Base-by-base conservation (phyloP, 805 yeast species). In the Suhomyces tanzawaensis region DNA sequence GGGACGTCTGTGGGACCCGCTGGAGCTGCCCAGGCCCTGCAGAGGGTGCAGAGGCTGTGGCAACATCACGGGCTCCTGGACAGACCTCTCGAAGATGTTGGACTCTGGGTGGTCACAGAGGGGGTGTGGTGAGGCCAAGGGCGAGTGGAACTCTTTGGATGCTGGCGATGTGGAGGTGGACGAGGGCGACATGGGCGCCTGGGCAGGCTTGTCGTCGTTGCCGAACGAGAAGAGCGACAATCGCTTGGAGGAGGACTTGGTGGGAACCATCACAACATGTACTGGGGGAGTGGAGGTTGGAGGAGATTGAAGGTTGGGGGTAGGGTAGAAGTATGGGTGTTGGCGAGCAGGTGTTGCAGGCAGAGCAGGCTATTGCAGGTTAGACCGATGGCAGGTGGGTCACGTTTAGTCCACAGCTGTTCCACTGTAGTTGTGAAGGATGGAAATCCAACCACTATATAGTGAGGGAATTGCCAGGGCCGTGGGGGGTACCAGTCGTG, bases 81-180 rank as follows among this genome's bases (percentile, higher is more conserved):
- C 72, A 13, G 68, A 62, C 15, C 73, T 52, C 49, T 69, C 74
- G 44, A 69, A 69, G 33, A 69, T 69, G 42, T 52, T 49, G 26
- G 53, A 47, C 16, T 52, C 57, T 3, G 58, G 57, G 32, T 42
- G 42, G 33, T 53, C 51, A 14, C 41, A 47, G 28, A 44, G 37
- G 6, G 44, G 47, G 7, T 48, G 49, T 9, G 50, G 45, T 19
- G 41, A 30, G 19, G 34, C 14, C 9, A 18, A 25, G 3, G 29
- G 34, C 14, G 34, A 30, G 19, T 30, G 34, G 34, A 30, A 36
- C 3, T 30, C 39, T 11, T 31, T 21, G 19, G 31, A 30, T 12
- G 19, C 16, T 14, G 34, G 25, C 13, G 30, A 32, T 12, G 21
- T 24, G 26, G 34, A 36, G 12, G 34, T 9, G 7, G 27, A 8